Base-by-base conservation (phyloP, 2,329 filamentous ascomycete species). In the Ramularia endophylla region DNA sequence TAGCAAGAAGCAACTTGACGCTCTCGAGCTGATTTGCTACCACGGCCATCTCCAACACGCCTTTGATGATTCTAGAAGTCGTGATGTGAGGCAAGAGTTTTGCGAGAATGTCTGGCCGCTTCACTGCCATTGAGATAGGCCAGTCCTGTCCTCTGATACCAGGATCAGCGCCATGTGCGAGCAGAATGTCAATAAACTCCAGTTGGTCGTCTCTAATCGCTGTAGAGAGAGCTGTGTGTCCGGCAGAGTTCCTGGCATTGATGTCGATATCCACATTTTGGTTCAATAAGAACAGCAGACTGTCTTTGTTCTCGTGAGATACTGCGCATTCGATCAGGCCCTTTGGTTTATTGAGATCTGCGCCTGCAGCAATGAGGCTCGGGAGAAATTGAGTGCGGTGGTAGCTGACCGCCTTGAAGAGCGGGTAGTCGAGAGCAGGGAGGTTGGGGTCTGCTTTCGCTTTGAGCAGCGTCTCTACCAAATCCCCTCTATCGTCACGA, bases 61-160 rank as follows among this genome's bases (percentile, higher is more conserved):
- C 81, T 60, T 80, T 81, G 65, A 80, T 79, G 4, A 76, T 73
- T 11, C 74, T 73, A 2, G 77, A 74, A 51, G 81, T 75, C 1
- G 73, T 62, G 7, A 83, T 70, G 2, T 73, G 69, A 0, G 72
- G 67, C 0, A 84, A 67, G 1, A 86, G 67, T 38, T 72, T 74
- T 52, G 72, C 70, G 8, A 85, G 71, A 31, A 85, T 73, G 0
- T 61, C 58, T 0, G 82, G 80, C 27, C 77, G 73, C 45, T 69
- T 71, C 36, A 84, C 79, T 0, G 81, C 80, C 75, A 85, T 80
- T 59, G 75, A 80, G 8, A 85, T 69, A 0, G 82, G 82, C 81
- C 81, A 86, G 56, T 85, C 79, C 53, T 82, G 70, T 25, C 81
- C 81, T 11, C 80, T 72, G 13, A 81, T 64, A 40, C 75, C 74